Evolutionary conservation across 306 rosid species (phyloP), one percentile per base, ranked within the genome.

Genomic region (Gillenia trifoliata): DNA sequence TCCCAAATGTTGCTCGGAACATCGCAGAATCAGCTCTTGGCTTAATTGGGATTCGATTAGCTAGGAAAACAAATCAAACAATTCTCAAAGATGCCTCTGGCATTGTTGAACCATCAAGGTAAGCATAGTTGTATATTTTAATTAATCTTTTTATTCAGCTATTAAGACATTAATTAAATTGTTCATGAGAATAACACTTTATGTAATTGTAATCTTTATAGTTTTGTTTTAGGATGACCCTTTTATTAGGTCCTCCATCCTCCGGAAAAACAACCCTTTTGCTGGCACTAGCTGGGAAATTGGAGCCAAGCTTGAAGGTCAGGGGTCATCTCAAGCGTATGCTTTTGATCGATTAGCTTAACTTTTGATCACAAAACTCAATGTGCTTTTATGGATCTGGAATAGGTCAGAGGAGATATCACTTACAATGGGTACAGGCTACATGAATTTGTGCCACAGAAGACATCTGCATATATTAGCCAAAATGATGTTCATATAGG

Each of bases 401-500:
- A 56, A 83, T 76, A 91, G 98, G 87, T 89, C 11, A 82, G 20
- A 12, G 97, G 97, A 74, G 94, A 86, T 20, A 84, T 91, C 66
- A 80, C 81, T 16, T 93, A 93, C 84, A 91, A 93, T 57, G 98
- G 97, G 2, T 81, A 86, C 70, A 87, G 60, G 84, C 80, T 91
- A 0, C 75, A 86, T 33, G 98, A 93, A 38, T 93, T 93, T 76
- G 92, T 85, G 8, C 96, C 98, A 0, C 94, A 88, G 73, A 93
- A 93, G 54, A 93, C 97, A 20, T 86, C 98, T 13, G 98, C 98
- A 25, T 93, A 93, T 78, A 93, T 93, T 22, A 93, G 98, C 79
- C 98, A 93, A 85, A 91, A 91, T 26, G 97, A 93, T 79, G 94
- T 91, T 74, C 98, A 93, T 77, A 82, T 89, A 4, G 97, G 97